These are phyloP conservation scores for Hevea brasiliensis DNA, from an alignment of 345 rosid genomes.

Conservation along the genomic window DNA sequence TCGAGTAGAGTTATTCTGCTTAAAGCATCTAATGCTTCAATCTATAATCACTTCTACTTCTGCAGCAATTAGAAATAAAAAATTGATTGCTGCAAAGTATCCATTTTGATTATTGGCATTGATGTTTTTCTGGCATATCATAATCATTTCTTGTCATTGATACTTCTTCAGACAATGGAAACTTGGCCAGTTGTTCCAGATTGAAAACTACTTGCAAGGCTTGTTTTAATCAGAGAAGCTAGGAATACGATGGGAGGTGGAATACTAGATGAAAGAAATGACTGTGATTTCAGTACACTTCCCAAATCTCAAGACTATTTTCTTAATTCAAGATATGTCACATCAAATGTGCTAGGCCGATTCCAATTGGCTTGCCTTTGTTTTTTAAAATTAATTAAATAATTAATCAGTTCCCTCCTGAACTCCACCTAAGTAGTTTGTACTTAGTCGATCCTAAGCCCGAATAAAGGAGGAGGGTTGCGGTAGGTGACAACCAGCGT, in stretches of 20 bases:
- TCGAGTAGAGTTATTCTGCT: no score
- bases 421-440: no score
- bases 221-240: slow-evolving; percentile 88
- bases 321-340: slow-evolving; percentile 1
- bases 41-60: neutral
- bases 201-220: slow-evolving; percentile 80
- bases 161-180: slow-evolving; percentile 73
- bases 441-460: no score
- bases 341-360: slow-evolving; percentile 1
- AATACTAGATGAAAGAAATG: slow-evolving; percentile 90
- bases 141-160: neutral
- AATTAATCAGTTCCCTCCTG: no score
- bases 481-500: no score
- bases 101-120: neutral
- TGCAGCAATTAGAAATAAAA: neutral
- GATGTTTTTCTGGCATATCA: neutral
- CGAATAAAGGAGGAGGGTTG: no score
- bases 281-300: slow-evolving; percentile 82
- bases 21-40: neutral
- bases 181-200: slow-evolving; percentile 81
- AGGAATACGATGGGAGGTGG: slow-evolving; percentile 97
- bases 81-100: neutral
- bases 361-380: neutral
- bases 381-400: neutral
- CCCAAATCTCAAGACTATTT: slow-evolving; percentile 81